Base-by-base conservation (phyloP, 148 eudicot genomes). In the Linanthus parryae region DNA sequence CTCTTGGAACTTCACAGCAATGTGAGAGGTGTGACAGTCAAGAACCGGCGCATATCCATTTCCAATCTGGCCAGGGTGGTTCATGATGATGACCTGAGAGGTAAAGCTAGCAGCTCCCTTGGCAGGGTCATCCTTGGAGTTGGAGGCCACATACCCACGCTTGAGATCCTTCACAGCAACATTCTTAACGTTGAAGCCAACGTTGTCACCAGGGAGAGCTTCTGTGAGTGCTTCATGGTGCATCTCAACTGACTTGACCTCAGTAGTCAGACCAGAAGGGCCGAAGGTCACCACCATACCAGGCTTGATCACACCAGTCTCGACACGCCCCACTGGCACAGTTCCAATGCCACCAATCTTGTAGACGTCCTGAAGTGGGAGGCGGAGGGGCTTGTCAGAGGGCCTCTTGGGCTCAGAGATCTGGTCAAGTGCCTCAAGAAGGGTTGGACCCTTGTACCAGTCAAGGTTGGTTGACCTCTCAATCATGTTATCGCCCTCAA, bases 281-380 rank as follows among this genome's bases (percentile, higher is more conserved):
- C 65, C 65, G 13, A 61, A 61, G 34, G 65, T 61, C 14, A 61
- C 58, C 4, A 61, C 52, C 65, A 61, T 61, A 39, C 65, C 65
- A 13, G 65, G 65, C 58, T 61, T 61, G 43, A 61, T 28, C 26
- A 61, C 16, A 52, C 65, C 65, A 16, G 65, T 61, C 58, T 61
- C 65, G 0, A 60, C 64, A 50, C 64, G 64, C n/a, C 64, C 64
- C 57, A 60, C 64, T 3, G 64, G 64, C 10, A 60, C 64, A 14
- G 64, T 60, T 41, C 64, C 64, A 54, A 62, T 62, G 8, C 66
- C 66, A 44, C 66, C 66, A 62, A 62, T 62, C 54, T 62, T 62
- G 59, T 62, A 62, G 15, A 62, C 66, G 5, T 62, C 66, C 59
- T 62, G 66, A 14, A 62, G 66, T 6, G 66, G 66, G 17, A 62